phyloP scores from a whole-genome alignment of 1,139 yeast genomes.

The Geotrichum phurueaensis region DNA sequence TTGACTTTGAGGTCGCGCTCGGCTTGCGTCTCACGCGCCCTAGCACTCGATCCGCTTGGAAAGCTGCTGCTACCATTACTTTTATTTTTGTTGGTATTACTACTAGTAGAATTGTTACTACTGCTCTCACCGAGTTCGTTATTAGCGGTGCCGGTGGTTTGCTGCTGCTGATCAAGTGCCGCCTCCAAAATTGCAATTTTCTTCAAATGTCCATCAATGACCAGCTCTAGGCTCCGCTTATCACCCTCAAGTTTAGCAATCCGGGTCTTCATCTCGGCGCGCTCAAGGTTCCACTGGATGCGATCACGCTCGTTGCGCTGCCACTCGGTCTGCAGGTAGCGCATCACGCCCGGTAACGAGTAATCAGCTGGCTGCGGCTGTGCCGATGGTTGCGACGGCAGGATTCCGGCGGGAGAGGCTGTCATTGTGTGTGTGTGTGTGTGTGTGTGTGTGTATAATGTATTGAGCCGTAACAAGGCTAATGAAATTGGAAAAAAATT shows the following conservation, averaged over 20 bases:
- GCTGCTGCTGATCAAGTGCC: neutral
- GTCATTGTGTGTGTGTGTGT: neutral
- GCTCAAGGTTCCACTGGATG: slow-evolving; percentile 51
- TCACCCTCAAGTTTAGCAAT: slow-evolving; percentile 40
- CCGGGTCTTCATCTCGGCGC: slow-evolving; percentile 47
- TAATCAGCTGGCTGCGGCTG: slow-evolving; percentile 29
- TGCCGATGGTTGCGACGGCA: neutral
- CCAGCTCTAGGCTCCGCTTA: slow-evolving; percentile 32
- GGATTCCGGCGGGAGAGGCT: neutral
- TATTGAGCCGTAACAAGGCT: neutral
- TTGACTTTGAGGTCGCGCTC: neutral
- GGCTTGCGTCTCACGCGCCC: neutral
- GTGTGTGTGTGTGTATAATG: neutral
- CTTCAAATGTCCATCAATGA: slow-evolving; percentile 29
- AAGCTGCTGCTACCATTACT: neutral
- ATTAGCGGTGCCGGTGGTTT: neutral
- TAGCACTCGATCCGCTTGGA: neutral
- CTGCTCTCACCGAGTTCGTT: neutral
- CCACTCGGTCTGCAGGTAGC: slow-evolving; percentile 52
- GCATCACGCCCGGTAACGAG: slow-evolving; percentile 47
- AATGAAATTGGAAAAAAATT: neutral
- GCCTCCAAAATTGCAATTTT: slow-evolving; percentile 31
- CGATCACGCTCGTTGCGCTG: slow-evolving; percentile 51
- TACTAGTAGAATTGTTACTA: neutral
- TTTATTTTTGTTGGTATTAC: neutral